Evolutionary conservation across 257 asterid genomes (phyloP).

Genomic region (Ehretia macrophylla): DNA sequence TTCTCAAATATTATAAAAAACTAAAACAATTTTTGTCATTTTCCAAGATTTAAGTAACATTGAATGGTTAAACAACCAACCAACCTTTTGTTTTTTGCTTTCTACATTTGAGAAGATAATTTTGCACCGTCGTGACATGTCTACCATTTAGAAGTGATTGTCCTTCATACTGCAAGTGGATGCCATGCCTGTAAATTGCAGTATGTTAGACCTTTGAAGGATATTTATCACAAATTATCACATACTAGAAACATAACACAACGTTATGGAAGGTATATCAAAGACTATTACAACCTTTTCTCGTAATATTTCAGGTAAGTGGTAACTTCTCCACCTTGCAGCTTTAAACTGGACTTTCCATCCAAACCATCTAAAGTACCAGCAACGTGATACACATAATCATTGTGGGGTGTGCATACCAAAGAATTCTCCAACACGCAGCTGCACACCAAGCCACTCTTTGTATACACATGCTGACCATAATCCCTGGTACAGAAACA

Average conservation of each 20-base stretch:
- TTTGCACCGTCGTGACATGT: constrained; percentile 36
- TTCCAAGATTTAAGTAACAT: too few species aligned
- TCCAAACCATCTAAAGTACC: constrained; percentile 37
- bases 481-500: constrained; percentile 12
- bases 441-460: constrained; percentile 45
- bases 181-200: constrained; percentile 47
- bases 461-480: constrained; percentile 33
- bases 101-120: constrained; percentile 47
- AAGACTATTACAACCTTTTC: too few species aligned
- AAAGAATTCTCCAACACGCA: constrained; percentile 63
- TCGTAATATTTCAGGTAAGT: constrained; percentile 47
- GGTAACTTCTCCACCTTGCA: constrained; percentile 27
- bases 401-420: constrained; percentile 66
- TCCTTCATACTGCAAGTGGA: constrained; percentile 35
- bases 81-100: constrained; percentile 46
- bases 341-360: constrained; percentile 40
- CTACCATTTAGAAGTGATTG: constrained; percentile 51
- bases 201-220: not conserved
- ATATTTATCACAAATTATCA: not conserved
- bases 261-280: too few species aligned
- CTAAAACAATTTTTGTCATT: too few species aligned
- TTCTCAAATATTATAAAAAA: too few species aligned
- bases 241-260: not conserved
- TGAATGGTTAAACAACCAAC: constrained; percentile 1
- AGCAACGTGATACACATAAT: constrained; percentile 34